Base-by-base conservation (phyloP, 805 yeast species). In the Diddensiella transvaalensis region DNA sequence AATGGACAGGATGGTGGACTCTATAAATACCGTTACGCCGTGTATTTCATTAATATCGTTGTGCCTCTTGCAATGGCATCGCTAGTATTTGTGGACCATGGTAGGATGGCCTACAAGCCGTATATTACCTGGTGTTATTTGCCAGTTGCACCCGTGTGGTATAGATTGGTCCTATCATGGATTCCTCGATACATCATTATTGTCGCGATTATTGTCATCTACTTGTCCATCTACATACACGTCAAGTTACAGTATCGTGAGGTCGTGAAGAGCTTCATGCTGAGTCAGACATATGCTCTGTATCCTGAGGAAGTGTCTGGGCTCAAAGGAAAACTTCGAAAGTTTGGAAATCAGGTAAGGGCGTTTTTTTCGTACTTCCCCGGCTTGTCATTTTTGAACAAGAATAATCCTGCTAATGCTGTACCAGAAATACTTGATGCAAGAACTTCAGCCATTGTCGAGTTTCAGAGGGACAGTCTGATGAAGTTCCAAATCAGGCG, bases 41-140 rank as follows among this genome's bases (percentile, higher is more conserved):
- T 88, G 24, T 85, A 85, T 66, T 72, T 73, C 0, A 54, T 75
- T 4, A 77, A 85, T 4, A 63, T 85, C 13, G 38, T 83, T 6
- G 62, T 85, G 4, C 95, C 96, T 0, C 60, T 79, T 5, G 59
- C 85, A 1, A 62, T 89, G 52, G 90, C 95, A 18, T 73, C 85
- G 41, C 70, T 87, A 45, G 89, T 89, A 0, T 87, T 83, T 60
- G 77, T 87, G 23, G 66, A 70, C 43, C 59, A 64, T 4, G 70
- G 71, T 3, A 83, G 86, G 5, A 48, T 47, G 24, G 55, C 65
- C 1, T 88, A 84, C 62, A 62, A 67, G 32, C 80, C 87, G 23
- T 73, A 77, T 50, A 78, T 83, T 37, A 78, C 59, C 82, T 52
- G 85, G 88, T 89, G 95, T 61, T 87, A 84, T 63, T 68, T 89